A percentile compares a stretch with the other conserved stretches of the same genome.
Conservation (phyloP, 148 eudicot genomes). For the Diospyros kaki region DNA sequence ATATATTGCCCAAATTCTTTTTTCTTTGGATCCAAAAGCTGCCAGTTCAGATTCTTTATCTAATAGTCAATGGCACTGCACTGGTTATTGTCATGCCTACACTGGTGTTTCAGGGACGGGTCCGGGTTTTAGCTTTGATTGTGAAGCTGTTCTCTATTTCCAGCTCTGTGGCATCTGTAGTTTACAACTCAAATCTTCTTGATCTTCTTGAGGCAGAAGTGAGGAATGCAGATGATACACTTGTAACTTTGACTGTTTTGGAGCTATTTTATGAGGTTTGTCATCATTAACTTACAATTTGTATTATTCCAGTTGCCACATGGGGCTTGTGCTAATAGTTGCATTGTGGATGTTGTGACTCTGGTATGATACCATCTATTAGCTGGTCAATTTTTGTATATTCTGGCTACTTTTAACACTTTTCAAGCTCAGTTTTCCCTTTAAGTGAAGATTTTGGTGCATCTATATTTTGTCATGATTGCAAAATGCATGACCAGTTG, state of each 20-base stretch:
- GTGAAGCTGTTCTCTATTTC: conserved; percentile 92
- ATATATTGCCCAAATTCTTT: neutral
- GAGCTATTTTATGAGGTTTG: conserved; percentile 88
- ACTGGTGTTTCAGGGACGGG: conserved; percentile 59
- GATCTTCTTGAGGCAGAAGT: conserved; percentile 67
- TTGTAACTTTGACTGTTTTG: conserved; percentile 67
- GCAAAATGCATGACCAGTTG: neutral
- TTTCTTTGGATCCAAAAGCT: neutral
- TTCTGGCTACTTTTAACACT: conserved; percentile 9
- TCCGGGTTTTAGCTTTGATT: conserved; percentile 75
- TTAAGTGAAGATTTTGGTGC: neutral
- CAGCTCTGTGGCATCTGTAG: conserved; percentile 59
- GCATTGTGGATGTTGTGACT: neutral
- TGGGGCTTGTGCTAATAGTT: neutral
- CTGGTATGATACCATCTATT: neutral
- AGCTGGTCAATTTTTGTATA: neutral
- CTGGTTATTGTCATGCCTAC: neutral
- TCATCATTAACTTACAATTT: neutral
- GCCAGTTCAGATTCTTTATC: neutral
- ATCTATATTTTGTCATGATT: neutral
- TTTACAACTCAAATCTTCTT: conserved; percentile 66
- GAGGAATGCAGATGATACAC: conserved; percentile 55
- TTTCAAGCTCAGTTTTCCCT: neutral
- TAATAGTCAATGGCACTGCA: neutral
- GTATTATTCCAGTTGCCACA: neutral